Base-by-base conservation (phyloP, 495 filamentous ascomycete species). In the Terfezia boudieri region DNA sequence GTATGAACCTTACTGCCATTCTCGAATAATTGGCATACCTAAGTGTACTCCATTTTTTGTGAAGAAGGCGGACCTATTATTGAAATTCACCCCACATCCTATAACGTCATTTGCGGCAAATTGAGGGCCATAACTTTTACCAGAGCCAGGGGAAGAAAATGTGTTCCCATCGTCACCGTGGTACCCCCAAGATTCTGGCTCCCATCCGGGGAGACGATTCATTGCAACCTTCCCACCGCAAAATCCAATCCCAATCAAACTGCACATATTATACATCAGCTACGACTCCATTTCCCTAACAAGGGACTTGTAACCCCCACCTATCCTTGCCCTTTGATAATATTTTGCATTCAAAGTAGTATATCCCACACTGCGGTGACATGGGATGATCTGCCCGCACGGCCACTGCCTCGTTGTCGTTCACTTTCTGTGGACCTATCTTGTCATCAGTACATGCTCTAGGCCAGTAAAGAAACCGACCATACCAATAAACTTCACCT, bases 261-360 rank as follows among this genome's bases (percentile, higher is more conserved):
- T 85, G 57, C 53, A 37, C 23, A 54, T 2, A 32, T 32, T 32
- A 32, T 32, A 5, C 7, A 32, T 32, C 26, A 32, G 26, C 26
- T 32, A 32, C 7, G 26, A 2, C 26, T 32, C 26, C 26, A 32
- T 2, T 43, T 53, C 53, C 59, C 53, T 35, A 57, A 50, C 58
- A 53, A 57, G 54, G 20, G 55, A 36, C 11, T 11, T 48, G 26
- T 57, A 57, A 53, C 73, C 83, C n/a, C 56, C 75, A 92, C 86
- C 87, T 85, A 61, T 94, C 89, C 68, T 84, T 82, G 58, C 82
- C 83, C 60, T 81, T 83, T 3, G 82, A 81, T 48, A 88, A 66
- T 53, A 99, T 78, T n/a, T 78, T 83, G 10, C 94, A 78, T 71
- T 99, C 90, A 67, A 83, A 99, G 66, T 99, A 99, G 68, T 94